Conservation (phyloP, 179 eudicot species). For the Beta macrorhiza region DNA sequence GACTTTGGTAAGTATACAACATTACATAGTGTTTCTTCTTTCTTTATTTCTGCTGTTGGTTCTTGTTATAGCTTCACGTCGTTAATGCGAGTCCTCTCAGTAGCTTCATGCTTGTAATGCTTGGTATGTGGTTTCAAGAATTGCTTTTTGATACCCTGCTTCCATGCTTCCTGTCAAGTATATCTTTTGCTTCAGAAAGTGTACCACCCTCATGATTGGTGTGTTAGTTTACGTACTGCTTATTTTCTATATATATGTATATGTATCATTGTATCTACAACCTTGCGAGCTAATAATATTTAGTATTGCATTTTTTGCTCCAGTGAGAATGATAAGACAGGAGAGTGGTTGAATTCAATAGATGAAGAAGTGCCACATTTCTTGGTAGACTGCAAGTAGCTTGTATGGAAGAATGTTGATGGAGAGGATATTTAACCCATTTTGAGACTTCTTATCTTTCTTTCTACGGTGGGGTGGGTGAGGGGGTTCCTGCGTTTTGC, state of each 20-base stretch:
- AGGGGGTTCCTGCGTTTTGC: neutral
- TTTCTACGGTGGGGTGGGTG: neutral
- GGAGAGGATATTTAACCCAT: neutral
- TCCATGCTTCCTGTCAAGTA: neutral
- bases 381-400: neutral
- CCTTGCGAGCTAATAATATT: neutral
- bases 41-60: neutral
- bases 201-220: neutral
- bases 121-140: neutral
- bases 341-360: neutral
- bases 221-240: neutral
- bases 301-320: neutral
- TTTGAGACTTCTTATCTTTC: neutral
- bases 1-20: slow-evolving; percentile 31
- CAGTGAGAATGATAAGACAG: neutral
- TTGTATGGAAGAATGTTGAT: neutral
- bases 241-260: neutral
- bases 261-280: neutral
- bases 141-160: neutral
- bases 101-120: neutral
- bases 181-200: neutral
- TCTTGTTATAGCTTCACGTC: slow-evolving; percentile 2
- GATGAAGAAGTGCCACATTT: neutral
- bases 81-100: neutral
- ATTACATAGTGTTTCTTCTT: neutral